Conservation (phyloP, 495 filamentous ascomycete genomes). For the Penicillium maclennaniae region DNA sequence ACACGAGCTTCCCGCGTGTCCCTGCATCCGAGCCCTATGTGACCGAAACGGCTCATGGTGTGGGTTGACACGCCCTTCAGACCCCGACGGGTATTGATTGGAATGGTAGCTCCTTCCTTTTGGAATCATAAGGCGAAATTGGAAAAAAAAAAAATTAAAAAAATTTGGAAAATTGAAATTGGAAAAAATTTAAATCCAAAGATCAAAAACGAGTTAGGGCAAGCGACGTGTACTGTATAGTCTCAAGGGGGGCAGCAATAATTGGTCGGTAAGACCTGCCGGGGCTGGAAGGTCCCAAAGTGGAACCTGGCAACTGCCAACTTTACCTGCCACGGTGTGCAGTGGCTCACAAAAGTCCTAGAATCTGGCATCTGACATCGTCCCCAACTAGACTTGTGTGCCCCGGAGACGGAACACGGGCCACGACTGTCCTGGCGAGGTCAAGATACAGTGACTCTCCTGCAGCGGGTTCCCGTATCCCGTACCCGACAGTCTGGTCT, state of each 20-base stretch:
- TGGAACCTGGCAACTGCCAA: background rate
- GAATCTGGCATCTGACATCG: too few relatives aligned
- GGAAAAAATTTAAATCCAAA: too few relatives aligned
- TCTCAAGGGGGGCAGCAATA: background rate
- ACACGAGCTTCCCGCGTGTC: too few relatives aligned
- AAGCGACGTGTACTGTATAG: background rate
- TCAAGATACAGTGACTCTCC: constrained; percentile 12
- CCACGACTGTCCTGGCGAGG: background rate
- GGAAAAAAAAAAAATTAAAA: too few relatives aligned
- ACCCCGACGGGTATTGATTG: too few relatives aligned
- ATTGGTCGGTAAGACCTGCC: background rate
- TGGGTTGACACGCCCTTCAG: too few relatives aligned
- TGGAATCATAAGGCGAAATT: too few relatives aligned
- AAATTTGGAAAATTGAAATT: too few relatives aligned
- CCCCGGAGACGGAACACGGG: background rate
- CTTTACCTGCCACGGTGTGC: background rate
- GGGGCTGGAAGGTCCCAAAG: background rate
- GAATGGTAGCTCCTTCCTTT: too few relatives aligned
- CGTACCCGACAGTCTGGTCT: constrained; percentile 21
- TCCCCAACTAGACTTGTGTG: background rate
- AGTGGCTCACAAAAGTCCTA: background rate
- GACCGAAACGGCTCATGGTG: too few relatives aligned
- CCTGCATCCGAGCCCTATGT: too few relatives aligned
- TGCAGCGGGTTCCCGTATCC: constrained; percentile 15
- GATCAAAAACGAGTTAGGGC: background rate